phyloP scores from a whole-genome alignment of 768 basidiomycete genomes.

The Hypholoma fasciculare region DNA sequence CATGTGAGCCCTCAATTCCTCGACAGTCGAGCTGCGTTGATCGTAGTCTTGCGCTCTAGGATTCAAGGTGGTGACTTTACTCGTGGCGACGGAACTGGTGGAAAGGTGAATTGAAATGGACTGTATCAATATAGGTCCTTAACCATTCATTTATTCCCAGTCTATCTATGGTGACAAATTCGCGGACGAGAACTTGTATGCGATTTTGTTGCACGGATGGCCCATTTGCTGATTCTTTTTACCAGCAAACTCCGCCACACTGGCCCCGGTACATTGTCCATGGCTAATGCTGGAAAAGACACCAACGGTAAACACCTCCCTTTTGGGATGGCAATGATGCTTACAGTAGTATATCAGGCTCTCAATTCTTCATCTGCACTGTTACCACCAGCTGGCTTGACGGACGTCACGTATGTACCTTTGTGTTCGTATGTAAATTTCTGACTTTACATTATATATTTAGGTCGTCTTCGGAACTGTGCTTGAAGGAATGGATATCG shows the following conservation, averaged over 20 bases:
- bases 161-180: slow-evolving; percentile 92
- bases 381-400: slow-evolving; percentile 88
- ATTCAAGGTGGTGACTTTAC: slow-evolving; percentile 99
- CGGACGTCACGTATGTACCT: slow-evolving; percentile 70
- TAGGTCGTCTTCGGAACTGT: slow-evolving; percentile 94
- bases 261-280: slow-evolving; percentile 82
- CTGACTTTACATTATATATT: not conserved
- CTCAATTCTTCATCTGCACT: slow-evolving; percentile 95
- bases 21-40: not conserved
- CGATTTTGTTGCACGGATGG: not conserved
- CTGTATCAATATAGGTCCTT: not conserved
- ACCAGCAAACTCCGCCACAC: slow-evolving; percentile 93
- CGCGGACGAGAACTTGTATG: slow-evolving; percentile 94
- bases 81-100: slow-evolving; percentile 85
- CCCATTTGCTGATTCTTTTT: slow-evolving; percentile 2
- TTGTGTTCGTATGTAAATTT: not conserved
- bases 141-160: slow-evolving; percentile 30
- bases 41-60: slow-evolving; percentile 41
- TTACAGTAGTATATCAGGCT: slow-evolving; percentile 47
- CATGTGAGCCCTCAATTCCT: slow-evolving; percentile 52
- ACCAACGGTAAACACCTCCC: slow-evolving; percentile 70
- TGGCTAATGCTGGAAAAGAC: slow-evolving; percentile 93
- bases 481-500: slow-evolving; percentile 89
- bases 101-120: slow-evolving; percentile 57
- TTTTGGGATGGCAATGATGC: not conserved